Base-by-base conservation (phyloP, 176 grass and related monocot genomes). In the Saccharum spontaneum region DNA sequence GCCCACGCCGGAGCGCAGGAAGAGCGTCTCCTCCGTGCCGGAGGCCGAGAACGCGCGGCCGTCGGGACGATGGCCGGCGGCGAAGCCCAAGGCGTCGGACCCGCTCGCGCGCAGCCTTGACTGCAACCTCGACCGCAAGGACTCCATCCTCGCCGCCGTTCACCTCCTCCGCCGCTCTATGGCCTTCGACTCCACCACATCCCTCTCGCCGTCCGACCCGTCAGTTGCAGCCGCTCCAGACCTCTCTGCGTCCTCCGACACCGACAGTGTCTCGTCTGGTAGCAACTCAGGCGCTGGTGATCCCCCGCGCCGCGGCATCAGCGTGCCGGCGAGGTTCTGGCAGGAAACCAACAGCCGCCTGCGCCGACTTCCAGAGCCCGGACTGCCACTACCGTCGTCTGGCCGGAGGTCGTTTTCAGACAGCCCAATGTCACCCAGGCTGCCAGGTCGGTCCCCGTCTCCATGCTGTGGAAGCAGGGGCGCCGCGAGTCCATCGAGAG, bases 271-370 rank as follows among this genome's bases (percentile, higher is more conserved):
- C 36, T 99, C 94, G 16, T 99, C 97, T 12, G 97, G 92, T 1
- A 96, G 94, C 86, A 99, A 99, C 93, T 98, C 93, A 0, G 96
- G 91, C 7, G 81, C 85, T 2, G 89, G 88, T 17, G 94, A 97
- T 30, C 86, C 90, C 12, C 84, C 94, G 39, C 76, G 90, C 37
- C 84, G 90, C 14, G 94, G 97, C 46, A 92, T 97, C 83, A 96
- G 88, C 38, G 91, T 96, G 33, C 93, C 97, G 3, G 97, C 97
- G 16, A 94, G 91, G 86, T 97, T 99, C 82, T 99, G 90, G 97
- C 91, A 96, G 86, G 94, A 94, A 52, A 94, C 91, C 4, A 92
- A 96, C 84, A 98, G 93, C 89, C 79, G 93, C 55, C 85, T 94
- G 55, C 93, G 91, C 41, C 82, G 93, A 22, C 90, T 94, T 60